Conservation (phyloP, 768 basidiomycete genomes). For the Rhodotorula kratochvilovae region DNA sequence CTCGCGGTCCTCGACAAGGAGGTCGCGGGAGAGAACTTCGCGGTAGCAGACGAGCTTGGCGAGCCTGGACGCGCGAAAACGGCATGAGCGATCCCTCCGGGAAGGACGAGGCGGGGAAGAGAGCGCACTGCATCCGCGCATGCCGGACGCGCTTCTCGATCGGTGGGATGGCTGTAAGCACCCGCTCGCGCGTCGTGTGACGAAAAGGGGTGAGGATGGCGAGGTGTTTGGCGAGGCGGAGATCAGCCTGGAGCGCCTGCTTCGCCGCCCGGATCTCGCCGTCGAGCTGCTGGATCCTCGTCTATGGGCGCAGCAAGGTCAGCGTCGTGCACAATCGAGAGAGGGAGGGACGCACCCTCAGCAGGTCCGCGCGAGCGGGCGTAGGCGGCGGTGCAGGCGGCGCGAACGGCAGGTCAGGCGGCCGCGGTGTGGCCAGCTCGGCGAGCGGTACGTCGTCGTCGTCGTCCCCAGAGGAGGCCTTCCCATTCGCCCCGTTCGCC, state of each 20-base stretch:
- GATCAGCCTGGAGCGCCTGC: slow-evolving; percentile 60
- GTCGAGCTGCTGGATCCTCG: slow-evolving; percentile 65
- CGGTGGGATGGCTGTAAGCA: slow-evolving; percentile 60
- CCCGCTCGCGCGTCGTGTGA: slow-evolving; percentile 70
- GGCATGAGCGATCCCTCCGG: too few relatives aligned
- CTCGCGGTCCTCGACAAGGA: slow-evolving; percentile 50
- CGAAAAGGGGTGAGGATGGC: slow-evolving; percentile 83
- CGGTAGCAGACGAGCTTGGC: slow-evolving; percentile 70
- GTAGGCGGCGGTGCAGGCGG: neutral
- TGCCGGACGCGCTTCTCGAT: slow-evolving; percentile 61
- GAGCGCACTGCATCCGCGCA: slow-evolving; percentile 29
- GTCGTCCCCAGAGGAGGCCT: neutral
- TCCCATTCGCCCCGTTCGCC: neutral
- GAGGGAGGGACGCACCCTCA: slow-evolving; percentile 39
- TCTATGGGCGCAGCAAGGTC: slow-evolving; percentile 50
- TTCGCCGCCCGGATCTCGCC: slow-evolving; percentile 56
- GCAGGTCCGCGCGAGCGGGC: slow-evolving; percentile 37
- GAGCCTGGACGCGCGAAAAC: slow-evolving; percentile 44
- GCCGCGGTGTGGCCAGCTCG: neutral
- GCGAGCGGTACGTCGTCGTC: neutral
- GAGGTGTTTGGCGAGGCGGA: slow-evolving; percentile 74
- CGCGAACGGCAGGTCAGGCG: neutral
- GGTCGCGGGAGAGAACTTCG: slow-evolving; percentile 66
- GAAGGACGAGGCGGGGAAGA: too few relatives aligned
- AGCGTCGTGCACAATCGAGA: neutral